A percentile compares a stretch with the other conserved stretches of the same genome.
These are phyloP conservation scores for Phytophthora rubi DNA, from an alignment of 352 stramenopile species.

Conservation along the genomic window DNA sequence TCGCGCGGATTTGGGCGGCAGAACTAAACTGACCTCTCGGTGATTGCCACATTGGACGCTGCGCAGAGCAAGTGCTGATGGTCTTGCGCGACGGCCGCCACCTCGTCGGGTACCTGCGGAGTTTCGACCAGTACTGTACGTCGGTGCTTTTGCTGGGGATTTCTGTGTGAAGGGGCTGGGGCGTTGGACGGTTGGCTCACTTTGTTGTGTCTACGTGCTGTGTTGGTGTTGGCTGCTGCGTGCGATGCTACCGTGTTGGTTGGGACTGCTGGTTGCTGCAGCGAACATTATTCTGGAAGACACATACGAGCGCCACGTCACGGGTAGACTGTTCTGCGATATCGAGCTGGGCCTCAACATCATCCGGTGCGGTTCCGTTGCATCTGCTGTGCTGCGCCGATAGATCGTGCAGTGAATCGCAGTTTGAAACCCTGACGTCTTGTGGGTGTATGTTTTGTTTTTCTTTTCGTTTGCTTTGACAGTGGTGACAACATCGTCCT, in stretches of 20 bases:
- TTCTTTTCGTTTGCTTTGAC: neutral
- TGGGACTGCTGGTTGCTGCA: slow-evolving; percentile 24
- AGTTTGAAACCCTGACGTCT: slow-evolving; percentile 7
- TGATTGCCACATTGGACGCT: neutral
- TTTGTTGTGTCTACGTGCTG: neutral
- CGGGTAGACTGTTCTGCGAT: slow-evolving; percentile 92
- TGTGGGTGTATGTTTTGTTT: neutral
- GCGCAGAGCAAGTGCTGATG: slow-evolving; percentile 88
- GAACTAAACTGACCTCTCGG: slow-evolving; percentile 9
- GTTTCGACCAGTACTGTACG: slow-evolving; percentile 89
- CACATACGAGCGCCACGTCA: slow-evolving; percentile 92
- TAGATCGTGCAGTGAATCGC: neutral
- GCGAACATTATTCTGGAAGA: slow-evolving; percentile 98
- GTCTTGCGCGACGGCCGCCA: slow-evolving; percentile 96
- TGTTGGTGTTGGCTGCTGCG: slow-evolving; percentile 3
- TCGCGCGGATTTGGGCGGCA: neutral
- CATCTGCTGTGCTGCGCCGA: neutral
- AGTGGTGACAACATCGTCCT: slow-evolving; percentile 91
- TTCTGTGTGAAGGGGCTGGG: neutral
- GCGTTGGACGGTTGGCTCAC: slow-evolving; percentile 10
- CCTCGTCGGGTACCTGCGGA: slow-evolving; percentile 92
- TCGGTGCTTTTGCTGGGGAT: slow-evolving; percentile 3
- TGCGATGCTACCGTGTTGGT: no score
- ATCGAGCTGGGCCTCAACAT: slow-evolving; percentile 97
- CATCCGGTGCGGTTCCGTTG: slow-evolving; percentile 68